Evolutionary conservation across 2,329 filamentous ascomycete species (phyloP).

Genomic region (Harringtonia aguacate): DNA sequence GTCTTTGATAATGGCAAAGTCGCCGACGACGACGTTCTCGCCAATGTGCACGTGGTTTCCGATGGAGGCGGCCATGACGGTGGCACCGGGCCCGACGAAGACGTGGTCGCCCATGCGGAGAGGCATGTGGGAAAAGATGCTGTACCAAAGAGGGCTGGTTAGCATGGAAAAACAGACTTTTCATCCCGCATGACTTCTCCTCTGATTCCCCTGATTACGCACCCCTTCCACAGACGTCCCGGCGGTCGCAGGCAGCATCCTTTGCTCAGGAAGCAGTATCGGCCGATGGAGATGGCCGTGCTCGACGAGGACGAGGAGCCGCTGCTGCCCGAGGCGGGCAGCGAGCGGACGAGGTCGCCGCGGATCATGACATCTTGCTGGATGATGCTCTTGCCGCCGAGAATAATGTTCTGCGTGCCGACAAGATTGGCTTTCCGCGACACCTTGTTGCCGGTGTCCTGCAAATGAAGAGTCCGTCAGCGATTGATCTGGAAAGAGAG

Average conservation of each 20-base stretch:
- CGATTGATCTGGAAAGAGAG: not conserved
- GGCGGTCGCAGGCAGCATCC: conserved; percentile 74
- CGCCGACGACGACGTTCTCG: conserved; percentile 63
- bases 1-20: conserved; percentile 88
- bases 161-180: no score
- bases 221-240: conserved; percentile 69
- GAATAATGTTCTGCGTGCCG: conserved; percentile 94
- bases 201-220: conserved; percentile 7
- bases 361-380: conserved; percentile 91
- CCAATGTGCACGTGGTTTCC: conserved; percentile 83
- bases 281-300: conserved; percentile 74
- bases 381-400: conserved; percentile 92
- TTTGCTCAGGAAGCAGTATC: conserved; percentile 80
- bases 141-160: conserved; percentile 18
- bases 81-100: conserved; percentile 65
- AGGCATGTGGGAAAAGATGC: conserved; percentile 67
- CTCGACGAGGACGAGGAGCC: conserved; percentile 25
- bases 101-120: conserved; percentile 93
- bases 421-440: conserved; percentile 84
- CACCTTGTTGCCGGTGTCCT: conserved; percentile 99
- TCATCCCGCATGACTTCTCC: not conserved
- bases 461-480: not conserved
- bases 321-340: conserved; percentile 29
- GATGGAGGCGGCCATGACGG: conserved; percentile 75
- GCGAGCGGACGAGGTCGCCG: conserved; percentile 66